These are phyloP conservation scores for Claviceps arundinis DNA, from an alignment of 2,329 filamentous ascomycete genomes.

Conservation along the genomic window DNA sequence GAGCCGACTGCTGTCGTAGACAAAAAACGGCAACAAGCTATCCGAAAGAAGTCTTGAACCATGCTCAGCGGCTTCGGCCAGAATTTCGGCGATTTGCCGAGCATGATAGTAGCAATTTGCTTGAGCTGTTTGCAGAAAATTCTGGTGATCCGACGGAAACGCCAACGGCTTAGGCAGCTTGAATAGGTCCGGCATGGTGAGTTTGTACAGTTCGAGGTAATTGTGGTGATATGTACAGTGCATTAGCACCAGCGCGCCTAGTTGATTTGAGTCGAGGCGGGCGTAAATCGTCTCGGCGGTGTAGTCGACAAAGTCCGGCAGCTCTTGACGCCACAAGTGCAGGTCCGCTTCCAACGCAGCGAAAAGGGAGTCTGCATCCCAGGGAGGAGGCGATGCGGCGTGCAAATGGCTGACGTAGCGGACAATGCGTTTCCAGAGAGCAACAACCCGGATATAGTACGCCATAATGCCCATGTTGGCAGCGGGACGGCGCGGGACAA, in stretches of 20 bases:
- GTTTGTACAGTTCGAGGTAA: conserved; percentile 30
- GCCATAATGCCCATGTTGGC: conserved; percentile 31
- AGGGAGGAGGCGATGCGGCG: conserved; percentile 23
- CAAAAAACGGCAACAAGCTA: conserved; percentile 31
- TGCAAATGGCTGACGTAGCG: conserved; percentile 30
- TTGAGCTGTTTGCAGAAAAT: conserved; percentile 23
- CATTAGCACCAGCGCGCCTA: conserved; percentile 29
- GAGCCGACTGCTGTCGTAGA: conserved; percentile 32
- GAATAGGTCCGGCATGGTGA: conserved; percentile 32
- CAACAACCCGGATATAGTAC: conserved; percentile 28
- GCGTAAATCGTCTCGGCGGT: conserved; percentile 31
- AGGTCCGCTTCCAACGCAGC: conserved; percentile 26
- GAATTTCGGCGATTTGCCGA: conserved; percentile 23
- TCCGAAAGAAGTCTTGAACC: conserved; percentile 28
- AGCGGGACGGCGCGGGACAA: conserved; percentile 25
- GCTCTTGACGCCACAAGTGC: conserved; percentile 25
- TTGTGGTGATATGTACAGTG: conserved; percentile 35
- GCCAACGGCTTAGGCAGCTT: conserved; percentile 27
- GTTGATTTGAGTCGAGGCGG: conserved; percentile 31
- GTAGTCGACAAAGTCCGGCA: conserved; percentile 31
- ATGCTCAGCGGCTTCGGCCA: conserved; percentile 26
- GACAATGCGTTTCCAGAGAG: conserved; percentile 27
- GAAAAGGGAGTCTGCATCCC: conserved; percentile 30
- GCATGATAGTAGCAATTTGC: conserved; percentile 26
- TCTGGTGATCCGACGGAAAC: conserved; percentile 24